A percentile compares a stretch with the other conserved stretches of the same genome.
Conservation (phyloP, 768 basidiomycete genomes). For the Phylloporus scabripes region DNA sequence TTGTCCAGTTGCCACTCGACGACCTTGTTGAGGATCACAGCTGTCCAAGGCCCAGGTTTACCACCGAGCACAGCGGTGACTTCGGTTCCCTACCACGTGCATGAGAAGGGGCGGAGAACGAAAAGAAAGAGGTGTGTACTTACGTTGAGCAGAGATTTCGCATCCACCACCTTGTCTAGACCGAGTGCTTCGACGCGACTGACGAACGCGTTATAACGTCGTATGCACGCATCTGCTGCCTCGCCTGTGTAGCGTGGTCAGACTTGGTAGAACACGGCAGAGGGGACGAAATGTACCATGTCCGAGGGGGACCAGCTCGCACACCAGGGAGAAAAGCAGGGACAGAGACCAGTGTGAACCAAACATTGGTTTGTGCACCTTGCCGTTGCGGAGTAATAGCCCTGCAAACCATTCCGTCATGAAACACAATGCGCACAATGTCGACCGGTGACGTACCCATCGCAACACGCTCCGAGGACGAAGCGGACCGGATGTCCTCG, state of each 20-base stretch:
- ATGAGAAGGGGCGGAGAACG: not conserved
- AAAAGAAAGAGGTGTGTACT: conserved; percentile 25
- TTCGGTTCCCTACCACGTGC: conserved; percentile 58
- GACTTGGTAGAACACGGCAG: not conserved
- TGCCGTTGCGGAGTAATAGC: conserved; percentile 58
- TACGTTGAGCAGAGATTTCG: conserved; percentile 74
- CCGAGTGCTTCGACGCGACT: conserved; percentile 54
- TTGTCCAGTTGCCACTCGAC: conserved; percentile 84
- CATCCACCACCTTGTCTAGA: conserved; percentile 57
- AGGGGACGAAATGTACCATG: conserved; percentile 25
- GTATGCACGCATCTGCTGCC: conserved; percentile 44
- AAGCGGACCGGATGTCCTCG: conserved; percentile 31
- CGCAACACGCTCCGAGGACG: conserved; percentile 46
- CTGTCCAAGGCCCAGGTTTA: conserved; percentile 68
- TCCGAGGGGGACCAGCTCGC: conserved; percentile 59
- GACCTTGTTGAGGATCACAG: conserved; percentile 56
- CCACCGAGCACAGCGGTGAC: conserved; percentile 49
- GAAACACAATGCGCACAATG: not conserved
- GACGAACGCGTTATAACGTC: conserved; percentile 62
- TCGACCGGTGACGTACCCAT: conserved; percentile 42
- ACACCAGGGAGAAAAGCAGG: conserved; percentile 67
- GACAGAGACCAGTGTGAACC: conserved; percentile 70
- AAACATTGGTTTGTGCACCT: conserved; percentile 55
- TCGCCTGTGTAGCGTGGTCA: conserved; percentile 32
- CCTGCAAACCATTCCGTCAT: conserved; percentile 36